Evolutionary conservation across 768 basidiomycete species (phyloP).

Genomic region (Asterophora parasitica): DNA sequence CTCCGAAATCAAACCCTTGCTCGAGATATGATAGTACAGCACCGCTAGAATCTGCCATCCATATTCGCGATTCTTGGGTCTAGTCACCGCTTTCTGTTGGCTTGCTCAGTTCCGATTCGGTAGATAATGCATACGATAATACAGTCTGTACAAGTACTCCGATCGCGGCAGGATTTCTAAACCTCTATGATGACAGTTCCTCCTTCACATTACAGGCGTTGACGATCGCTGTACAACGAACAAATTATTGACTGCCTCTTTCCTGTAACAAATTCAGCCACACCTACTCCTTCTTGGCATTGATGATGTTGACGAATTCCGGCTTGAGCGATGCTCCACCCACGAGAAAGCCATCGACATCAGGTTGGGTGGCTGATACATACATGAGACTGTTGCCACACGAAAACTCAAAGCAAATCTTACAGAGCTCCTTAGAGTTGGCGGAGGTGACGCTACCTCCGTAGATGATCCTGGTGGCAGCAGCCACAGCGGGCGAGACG

Average conservation of each 20-base stretch:
- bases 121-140: too few relatives aligned
- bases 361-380: conserved; percentile 59
- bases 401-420: conserved; percentile 23
- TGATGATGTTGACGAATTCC: conserved; percentile 91
- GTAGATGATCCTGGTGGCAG: conserved; percentile 83
- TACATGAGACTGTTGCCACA: neutral
- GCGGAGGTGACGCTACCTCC: conserved; percentile 91
- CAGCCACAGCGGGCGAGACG: conserved; percentile 68
- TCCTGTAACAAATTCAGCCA: neutral
- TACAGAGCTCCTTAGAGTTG: conserved; percentile 86
- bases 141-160: too few relatives aligned
- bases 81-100: too few relatives aligned
- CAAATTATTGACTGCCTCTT: neutral
- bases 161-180: too few relatives aligned
- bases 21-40: too few relatives aligned
- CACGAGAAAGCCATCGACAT: conserved; percentile 97
- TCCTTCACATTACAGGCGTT: neutral
- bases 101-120: too few relatives aligned
- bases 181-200: too few relatives aligned
- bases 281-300: conserved; percentile 36
- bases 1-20: too few relatives aligned
- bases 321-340: conserved; percentile 98
- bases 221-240: neutral
- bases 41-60: too few relatives aligned
- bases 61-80: too few relatives aligned